Percentiles rank a stretch among this genome's conserved stretches.
Conservation (phyloP, 257 asterid species). For the Knoxia roxburghii region DNA sequence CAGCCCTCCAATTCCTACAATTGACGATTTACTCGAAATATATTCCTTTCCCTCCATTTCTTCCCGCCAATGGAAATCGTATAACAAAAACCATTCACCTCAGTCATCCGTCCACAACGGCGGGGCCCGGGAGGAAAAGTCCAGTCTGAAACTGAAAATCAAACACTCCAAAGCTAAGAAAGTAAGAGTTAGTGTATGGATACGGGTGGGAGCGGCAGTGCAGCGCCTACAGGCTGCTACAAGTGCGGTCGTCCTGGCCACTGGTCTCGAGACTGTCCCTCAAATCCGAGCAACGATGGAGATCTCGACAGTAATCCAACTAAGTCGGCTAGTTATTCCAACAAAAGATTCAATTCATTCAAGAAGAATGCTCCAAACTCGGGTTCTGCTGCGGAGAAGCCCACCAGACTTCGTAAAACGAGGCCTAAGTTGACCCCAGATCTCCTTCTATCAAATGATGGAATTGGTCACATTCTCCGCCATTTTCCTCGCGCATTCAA, state of each 20-base stretch:
- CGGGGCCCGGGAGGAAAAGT: background rate
- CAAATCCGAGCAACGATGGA: conserved; percentile 25
- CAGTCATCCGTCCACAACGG: background rate
- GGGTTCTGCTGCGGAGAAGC: conserved; percentile 35
- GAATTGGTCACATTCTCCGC: conserved; percentile 78
- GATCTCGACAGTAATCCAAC: conserved; percentile 14
- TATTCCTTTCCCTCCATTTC: background rate
- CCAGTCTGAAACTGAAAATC: background rate
- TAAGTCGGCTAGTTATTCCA: background rate
- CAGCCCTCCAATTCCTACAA: no score
- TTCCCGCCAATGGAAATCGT: conserved; percentile 4
- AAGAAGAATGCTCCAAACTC: conserved; percentile 11
- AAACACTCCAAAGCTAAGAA: background rate
- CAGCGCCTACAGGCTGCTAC: conserved; percentile 90
- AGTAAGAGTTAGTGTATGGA: conserved; percentile 38
- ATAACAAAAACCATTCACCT: background rate
- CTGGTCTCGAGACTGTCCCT: conserved; percentile 96
- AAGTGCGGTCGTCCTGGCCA: conserved; percentile 97
- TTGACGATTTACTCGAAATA: no score
- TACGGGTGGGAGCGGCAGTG: conserved; percentile 28
- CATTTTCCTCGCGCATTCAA: conserved; percentile 77
- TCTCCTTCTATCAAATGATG: conserved; percentile 71
- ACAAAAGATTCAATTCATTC: conserved; percentile 1
- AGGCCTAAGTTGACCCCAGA: conserved; percentile 86
- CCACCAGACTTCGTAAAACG: conserved; percentile 42